Evolutionary conservation across 2,329 filamentous ascomycete genomes (phyloP), one percentile per base, ranked within the genome.

Genomic region (Aspergillus clavatus): DNA sequence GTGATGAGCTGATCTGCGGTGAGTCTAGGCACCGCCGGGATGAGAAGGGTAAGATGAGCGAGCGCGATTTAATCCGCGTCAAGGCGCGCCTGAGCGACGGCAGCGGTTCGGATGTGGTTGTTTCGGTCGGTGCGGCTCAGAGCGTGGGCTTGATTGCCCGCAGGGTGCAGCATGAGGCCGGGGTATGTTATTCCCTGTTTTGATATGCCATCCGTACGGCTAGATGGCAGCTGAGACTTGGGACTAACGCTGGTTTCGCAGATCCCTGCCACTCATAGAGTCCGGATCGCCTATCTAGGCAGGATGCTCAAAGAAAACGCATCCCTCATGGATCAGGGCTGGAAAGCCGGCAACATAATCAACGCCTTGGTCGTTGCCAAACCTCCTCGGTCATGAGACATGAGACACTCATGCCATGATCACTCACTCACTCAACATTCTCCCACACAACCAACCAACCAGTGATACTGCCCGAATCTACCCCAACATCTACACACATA

Each of bases 261-360:
- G 84, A 71, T 90, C 24, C 66, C 76, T 2, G 62, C 72, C 6
- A 72, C 71, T 36, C 81, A 80, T 50, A 78, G 75, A 38, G 73
- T 95, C 40, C 81, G 81, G 43, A 78, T 95, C 47, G 83, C 82
- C 16, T 94, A 95, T 64, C 77, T 93, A 67, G 90, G 90, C 54
- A 88, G 83, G 62, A 80, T 90, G 40, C 76, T 95, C 37, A 82
- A 83, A 53, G 87, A 91, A 52, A 75, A 76, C 43, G 63, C 79
- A 16, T 76, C 83, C 1, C 66, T 95, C 14, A 66, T 73, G 36
- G 76, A 78, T 3, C 85, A 93, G 56, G 86, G 85, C 39, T 95
- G 87, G 86, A 79, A 82, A 56, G 75, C 79, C 49, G 86, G 82
- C 27, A 79, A 93, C 60, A 74, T 93, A 26, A 70, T 95, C 43